Evolutionary conservation across 2,329 filamentous ascomycete genomes (phyloP).

Genomic region (Alternaria novae-zelandiae): DNA sequence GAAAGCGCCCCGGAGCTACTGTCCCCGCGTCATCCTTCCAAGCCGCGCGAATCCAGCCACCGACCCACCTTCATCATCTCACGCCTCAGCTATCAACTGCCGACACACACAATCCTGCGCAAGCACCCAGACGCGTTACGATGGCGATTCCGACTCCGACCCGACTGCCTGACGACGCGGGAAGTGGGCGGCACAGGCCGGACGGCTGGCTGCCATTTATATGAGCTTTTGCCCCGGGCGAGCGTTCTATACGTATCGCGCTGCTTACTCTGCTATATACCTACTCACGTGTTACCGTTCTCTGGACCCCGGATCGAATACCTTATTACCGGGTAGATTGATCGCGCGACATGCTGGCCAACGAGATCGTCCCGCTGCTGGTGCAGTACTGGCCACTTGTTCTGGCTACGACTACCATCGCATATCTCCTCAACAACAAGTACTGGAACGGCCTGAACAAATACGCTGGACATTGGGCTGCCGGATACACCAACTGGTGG

Average conservation of each 20-base stretch:
- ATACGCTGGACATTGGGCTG: constrained; percentile 75
- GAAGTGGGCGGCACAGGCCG: background rate
- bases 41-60: constrained; percentile 14
- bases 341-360: constrained; percentile 42
- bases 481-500: constrained; percentile 76
- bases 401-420: constrained; percentile 37
- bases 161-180: background rate
- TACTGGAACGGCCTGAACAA: constrained; percentile 66
- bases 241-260: constrained; percentile 8
- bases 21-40: constrained; percentile 16
- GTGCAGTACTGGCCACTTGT: constrained; percentile 52
- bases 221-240: constrained; percentile 9
- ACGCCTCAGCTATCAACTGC: constrained; percentile 22
- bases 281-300: background rate
- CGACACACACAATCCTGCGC: constrained; percentile 16
- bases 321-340: constrained; percentile 1
- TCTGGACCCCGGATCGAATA: constrained; percentile 16
- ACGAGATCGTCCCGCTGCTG: constrained; percentile 44
- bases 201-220: constrained; percentile 8
- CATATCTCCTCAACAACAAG: constrained; percentile 54
- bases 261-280: constrained; percentile 1
- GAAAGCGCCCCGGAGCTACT: constrained; percentile 9
- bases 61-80: constrained; percentile 17
- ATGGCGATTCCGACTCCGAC: constrained; percentile 12
- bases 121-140: constrained; percentile 1